These are phyloP conservation scores for Thalia dealbata DNA, from an alignment of 176 grass and related monocot genomes.

Conservation along the genomic window DNA sequence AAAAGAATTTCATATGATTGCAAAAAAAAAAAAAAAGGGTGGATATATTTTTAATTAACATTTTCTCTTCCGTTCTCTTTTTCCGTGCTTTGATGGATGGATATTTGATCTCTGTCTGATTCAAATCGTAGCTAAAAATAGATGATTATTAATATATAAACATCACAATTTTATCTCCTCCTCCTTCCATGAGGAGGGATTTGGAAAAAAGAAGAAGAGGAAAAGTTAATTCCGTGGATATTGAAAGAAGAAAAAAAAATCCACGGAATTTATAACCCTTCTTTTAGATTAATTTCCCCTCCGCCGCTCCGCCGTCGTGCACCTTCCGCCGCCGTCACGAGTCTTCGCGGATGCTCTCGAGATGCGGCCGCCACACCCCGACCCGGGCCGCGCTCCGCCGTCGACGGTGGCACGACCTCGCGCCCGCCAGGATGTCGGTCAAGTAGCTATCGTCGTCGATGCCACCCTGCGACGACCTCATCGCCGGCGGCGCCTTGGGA, in stretches of 20 bases:
- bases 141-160: too few species aligned
- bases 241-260: neutral
- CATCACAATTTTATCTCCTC: too few species aligned
- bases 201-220: too few species aligned
- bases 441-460: neutral
- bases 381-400: conserved; percentile 23
- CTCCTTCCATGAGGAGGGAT: too few species aligned
- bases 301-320: too few species aligned
- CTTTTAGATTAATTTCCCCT: too few species aligned
- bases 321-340: conserved; percentile 20
- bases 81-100: neutral
- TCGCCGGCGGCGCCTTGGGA: too few species aligned
- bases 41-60: too few species aligned
- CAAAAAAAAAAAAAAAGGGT: too few species aligned
- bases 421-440: conserved; percentile 15
- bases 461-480: neutral
- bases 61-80: neutral
- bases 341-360: conserved; percentile 70
- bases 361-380: conserved; percentile 56
- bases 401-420: conserved; percentile 32
- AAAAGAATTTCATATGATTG: too few species aligned
- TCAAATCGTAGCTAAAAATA: neutral
- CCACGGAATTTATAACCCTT: too few species aligned
- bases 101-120: neutral
- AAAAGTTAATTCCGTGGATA: neutral